Base-by-base conservation (phyloP, 495 filamentous ascomycete species). In the Neurospora sp. region DNA sequence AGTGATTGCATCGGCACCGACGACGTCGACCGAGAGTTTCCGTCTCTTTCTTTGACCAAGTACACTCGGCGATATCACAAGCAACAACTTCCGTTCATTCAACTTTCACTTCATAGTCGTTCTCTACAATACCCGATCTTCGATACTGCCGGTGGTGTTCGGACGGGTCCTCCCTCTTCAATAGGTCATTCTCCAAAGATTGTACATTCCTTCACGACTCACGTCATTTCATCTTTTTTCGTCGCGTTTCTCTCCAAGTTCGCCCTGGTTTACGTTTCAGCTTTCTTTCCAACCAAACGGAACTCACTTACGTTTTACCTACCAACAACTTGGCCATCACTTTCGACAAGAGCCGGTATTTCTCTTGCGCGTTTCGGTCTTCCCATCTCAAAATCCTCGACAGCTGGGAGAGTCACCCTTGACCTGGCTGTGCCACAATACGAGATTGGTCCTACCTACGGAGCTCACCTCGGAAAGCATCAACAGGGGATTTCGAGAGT, bases 391-490 rank as follows among this genome's bases (percentile, higher is more conserved):
- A 53, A 27, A 53, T 53, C 45, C 45, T 53, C 45, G 45, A 53
- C 45, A 53, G 45, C 45, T 27, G 45, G n/a, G 45, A 53, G 45
- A 53, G 20, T 53, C 45, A 14, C 42, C n/a, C 69, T 71, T 41
- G 53, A 69, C 61, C 69, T 61, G 69, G 69, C 72, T 59, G 75
- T 73, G 59, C 71, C 69, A 75, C 74, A 42, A 69, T 75, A 75
- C 69, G 75, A 76, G 70, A 76, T 75, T 75, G 71, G 73, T 75
- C 69, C 71, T 70, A 76, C 75, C 40, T 70, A 76, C 20, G 20
- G 45, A 53, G 45, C 3, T 53, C 45, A 53, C 45, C 45, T 53
- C 27, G 45, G 53, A 35, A 70, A 71, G 68, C 31, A 72, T 73
- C 53, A 72, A 70, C 72, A 45, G 20, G 72, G 27, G 10, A 45